A percentile compares a stretch with the other conserved stretches of the same genome.
Conservation (phyloP, 257 asterid species). For the Solanum sparsipilum region DNA sequence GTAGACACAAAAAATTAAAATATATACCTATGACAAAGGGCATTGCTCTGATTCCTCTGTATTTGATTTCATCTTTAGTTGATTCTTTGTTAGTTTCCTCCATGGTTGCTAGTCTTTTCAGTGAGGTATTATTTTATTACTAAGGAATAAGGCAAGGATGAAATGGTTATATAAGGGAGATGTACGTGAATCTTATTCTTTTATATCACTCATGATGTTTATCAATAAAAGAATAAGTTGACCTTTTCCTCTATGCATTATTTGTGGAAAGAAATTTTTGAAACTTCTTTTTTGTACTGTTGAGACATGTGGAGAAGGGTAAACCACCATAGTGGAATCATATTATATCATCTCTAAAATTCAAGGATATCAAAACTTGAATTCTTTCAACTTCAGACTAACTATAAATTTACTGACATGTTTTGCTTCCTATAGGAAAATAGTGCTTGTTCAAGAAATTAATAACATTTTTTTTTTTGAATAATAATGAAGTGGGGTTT, state of each 20-base stretch:
- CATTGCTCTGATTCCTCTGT: slow-evolving; percentile 21
- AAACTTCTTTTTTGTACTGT: neutral
- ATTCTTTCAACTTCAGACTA: neutral
- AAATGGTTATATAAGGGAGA: neutral
- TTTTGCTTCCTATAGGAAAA: neutral
- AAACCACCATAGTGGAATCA: neutral
- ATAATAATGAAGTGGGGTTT: neutral
- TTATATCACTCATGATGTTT: neutral
- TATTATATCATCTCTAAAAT: neutral
- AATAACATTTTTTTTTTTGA: neutral
- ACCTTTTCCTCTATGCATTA: neutral
- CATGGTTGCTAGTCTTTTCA: neutral
- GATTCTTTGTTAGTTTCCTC: neutral
- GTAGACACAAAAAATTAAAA: neutral
- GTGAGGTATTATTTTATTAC: neutral
- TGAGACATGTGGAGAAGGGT: neutral
- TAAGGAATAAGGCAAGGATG: neutral
- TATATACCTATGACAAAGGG: slow-evolving; percentile 13
- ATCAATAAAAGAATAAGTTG: neutral
- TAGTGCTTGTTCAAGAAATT: neutral
- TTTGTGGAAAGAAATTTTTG: neutral
- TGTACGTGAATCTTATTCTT: neutral
- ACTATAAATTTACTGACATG: neutral
- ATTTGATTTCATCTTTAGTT: neutral
- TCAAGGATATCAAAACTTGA: neutral